Evolutionary conservation across 768 basidiomycete species (phyloP), one percentile per base, ranked within the genome.

Genomic region (Termitomyces sp.): DNA sequence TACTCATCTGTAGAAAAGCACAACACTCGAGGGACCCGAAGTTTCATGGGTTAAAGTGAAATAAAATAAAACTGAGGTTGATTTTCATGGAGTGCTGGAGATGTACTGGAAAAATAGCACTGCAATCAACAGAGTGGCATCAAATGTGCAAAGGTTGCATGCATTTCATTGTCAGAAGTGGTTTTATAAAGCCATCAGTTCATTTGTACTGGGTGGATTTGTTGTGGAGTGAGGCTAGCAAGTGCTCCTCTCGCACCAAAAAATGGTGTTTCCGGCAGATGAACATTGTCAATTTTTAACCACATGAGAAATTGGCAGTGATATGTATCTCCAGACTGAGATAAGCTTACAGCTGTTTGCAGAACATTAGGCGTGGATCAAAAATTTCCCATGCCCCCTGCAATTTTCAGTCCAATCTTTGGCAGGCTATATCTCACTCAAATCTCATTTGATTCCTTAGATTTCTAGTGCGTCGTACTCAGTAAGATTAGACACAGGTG

Each of bases 161-260:
- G 38, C 16, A 16, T 40, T 16, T 9, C 38, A 2, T 36, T 5
- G 38, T 40, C 38, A 40, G 38, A 40, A 38, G 36, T 14, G 16
- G 38, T 41, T 41, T 41, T 3, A 41, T 4, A 18, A 9, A 8
- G 18, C 18, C 38, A 9, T 8, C 96, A 70, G 98, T 91, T 93
- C 95, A 98, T 78, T 97, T 98, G n/a, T 86, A 43, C 84, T 67
- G 87, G 78, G 62, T 80, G 78, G 68, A 96, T 75, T 69, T 95
- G 79, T 20, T 80, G 77, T n/a, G 76, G 77, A 13, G 86, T 82
- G 52, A 90, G 81, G 59, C 84, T 85, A 58, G 75, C 75, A 43
- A 87, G 79, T 41, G 89, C 85, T 52, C 84, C 82, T 83, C 10
- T 80, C 75, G 62, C 75, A 77, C 97, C n/a, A n/a, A 95, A 98